Base-by-base conservation (phyloP, 495 filamentous ascomycete genomes). In the Podospora pseudoanserina region DNA sequence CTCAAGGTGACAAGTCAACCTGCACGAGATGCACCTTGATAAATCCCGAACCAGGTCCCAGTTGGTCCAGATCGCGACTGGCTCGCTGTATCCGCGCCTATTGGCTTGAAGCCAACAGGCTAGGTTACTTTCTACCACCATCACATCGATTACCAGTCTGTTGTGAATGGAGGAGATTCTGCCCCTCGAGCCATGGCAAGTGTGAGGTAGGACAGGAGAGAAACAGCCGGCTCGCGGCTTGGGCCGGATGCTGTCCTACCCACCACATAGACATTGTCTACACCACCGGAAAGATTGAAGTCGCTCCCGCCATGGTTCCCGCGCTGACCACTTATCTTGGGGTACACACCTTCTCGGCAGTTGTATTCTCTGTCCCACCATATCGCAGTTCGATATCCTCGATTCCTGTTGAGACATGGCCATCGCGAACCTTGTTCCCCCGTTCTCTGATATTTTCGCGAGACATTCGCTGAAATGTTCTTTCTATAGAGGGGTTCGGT, bases 21-120 rank as follows among this genome's bases (percentile, higher is more conserved):
- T 23, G 54, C 18, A 23, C 54, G 9, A 57, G 18, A 18, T 57
- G 54, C 54, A 57, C 18, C 54, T 57, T 57, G 54, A 58, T 58
- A 58, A 58, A 20, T 20, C 55, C 55, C 55, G 55, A 58, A 26
- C 55, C n/a, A 26, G 3, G 55, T 20, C n/a, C n/a, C 39, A 7
- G 55, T 58, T 5, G 55, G n/a, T 58, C 55, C 55, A 58, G 55
- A 58, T 58, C 55, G 55, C 55, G 55, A n/a, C 55, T 11, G n/a
- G 55, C 55, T 49, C 39, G 6, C 15, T 13, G 39, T 3, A 49
- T 3, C 39, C 9, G 39, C 39, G 9, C 39, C 39, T 49, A 49
- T 49, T 49, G 39, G 39, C 39, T 16, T 11, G 15, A 11, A 13
- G 39, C 39, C 39, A 49, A 11, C 39, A 2, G 15, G 39, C 39